Evolutionary conservation across 2,329 filamentous ascomycete genomes (phyloP), one percentile per base, ranked within the genome.

Genomic region (Coniosporium tulheliwenetii): DNA sequence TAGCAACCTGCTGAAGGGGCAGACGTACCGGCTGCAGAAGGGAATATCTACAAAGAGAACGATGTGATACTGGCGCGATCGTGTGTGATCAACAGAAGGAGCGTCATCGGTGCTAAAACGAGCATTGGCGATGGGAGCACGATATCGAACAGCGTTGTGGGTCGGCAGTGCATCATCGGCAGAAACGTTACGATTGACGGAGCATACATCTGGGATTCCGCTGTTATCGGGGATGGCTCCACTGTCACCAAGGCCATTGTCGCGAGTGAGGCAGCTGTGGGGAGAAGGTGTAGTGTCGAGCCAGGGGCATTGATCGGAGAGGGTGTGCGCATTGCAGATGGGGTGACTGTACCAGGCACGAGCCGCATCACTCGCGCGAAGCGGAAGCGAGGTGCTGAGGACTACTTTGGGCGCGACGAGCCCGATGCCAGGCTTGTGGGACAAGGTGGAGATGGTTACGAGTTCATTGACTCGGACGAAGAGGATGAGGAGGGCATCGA

Each of bases 181-280:
- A 79, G 75, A 49, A 84, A 91, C 48, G 87, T 91, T 26, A 73
- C 68, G 32, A 76, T 98, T 45, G 72, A 82, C 38, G 73, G 85
- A 49, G 81, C 84, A 15, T 89, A 85, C 51, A 75, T 98, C 47
- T 96, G 89, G 87, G 85, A 95, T 50, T 75, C 86, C 50, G 77
- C 77, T 0, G 73, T 72, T 5, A 75, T 98, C 48, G 81, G 77
- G 1, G 85, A 95, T 53, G 79, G 78, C 14, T 70, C 80, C 12
- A 71, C 71, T 16, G 66, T 98, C 38, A 69, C 72, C 8, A 73
- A 77, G 47, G 79, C 85, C 1, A 76, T 98, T 35, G 65, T 98
- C 41, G 91, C 83, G 4, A 77, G 79, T 50, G 74, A 76, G 37
- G 81, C 72, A 13, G 65, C 71, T 1, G 63, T 98, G 41, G 86